Conservation (phyloP, 2,329 filamentous ascomycete genomes). For the Aspergillus felis region DNA sequence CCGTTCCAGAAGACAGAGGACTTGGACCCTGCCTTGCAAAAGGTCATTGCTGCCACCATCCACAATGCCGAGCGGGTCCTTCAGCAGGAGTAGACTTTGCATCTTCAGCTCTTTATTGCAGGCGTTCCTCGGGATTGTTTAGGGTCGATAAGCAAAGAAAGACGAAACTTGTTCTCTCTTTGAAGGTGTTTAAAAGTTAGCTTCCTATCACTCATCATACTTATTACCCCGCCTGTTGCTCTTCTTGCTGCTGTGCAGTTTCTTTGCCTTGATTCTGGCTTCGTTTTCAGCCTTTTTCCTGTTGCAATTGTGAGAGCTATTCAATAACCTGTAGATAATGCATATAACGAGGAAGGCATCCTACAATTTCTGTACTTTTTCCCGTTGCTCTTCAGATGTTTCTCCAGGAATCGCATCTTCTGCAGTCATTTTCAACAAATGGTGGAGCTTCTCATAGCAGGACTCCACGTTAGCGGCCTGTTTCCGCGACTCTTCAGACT, state of each 20-base stretch:
- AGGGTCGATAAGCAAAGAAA: conserved; percentile 4
- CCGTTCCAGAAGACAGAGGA: conserved; percentile 43
- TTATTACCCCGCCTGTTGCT: conserved; percentile 45
- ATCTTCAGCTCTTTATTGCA: conserved; percentile 7
- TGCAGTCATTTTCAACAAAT: conserved; percentile 51
- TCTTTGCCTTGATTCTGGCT: conserved; percentile 55
- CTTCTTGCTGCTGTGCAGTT: conserved; percentile 61
- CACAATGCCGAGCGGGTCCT: conserved; percentile 30
- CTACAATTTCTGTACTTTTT: conserved; percentile 53
- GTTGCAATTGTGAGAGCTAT: conserved; percentile 18
- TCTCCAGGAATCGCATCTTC: conserved; percentile 55
- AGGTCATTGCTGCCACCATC: conserved; percentile 46
- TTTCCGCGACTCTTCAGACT: conserved; percentile 61
- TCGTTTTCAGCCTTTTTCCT: conserved; percentile 58
- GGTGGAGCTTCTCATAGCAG: conserved; percentile 56
- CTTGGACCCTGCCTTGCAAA: conserved; percentile 51
- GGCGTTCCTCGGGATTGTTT: conserved; percentile 23
- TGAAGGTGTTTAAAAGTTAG: conserved; percentile 16
- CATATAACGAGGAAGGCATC: conserved; percentile 11
- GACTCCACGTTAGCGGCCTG: conserved; percentile 57
- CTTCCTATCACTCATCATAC: conserved; percentile 32
- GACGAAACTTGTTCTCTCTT: not conserved
- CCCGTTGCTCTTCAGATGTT: conserved; percentile 53
- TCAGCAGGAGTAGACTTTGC: conserved; percentile 16
- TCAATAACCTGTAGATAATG: not conserved